Evolutionary conservation across 768 basidiomycete genomes (phyloP).

Genomic region (Kwoniella sp.): DNA sequence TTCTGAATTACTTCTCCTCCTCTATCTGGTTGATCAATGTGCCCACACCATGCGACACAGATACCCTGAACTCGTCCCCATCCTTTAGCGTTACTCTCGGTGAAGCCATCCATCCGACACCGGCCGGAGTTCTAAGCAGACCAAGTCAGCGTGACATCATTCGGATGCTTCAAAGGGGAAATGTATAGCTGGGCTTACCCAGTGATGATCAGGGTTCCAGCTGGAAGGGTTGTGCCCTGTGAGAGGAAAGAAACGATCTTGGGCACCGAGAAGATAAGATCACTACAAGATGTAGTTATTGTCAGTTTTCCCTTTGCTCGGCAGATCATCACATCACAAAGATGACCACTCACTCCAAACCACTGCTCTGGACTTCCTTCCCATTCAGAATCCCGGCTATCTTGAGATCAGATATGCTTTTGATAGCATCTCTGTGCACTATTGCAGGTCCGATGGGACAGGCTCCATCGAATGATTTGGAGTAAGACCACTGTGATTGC

Average conservation of each 20-base stretch:
- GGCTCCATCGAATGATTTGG: constrained; percentile 76
- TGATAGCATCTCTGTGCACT: constrained; percentile 66
- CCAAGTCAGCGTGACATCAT: background rate
- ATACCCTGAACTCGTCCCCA: constrained; percentile 67
- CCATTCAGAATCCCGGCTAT: constrained; percentile 72
- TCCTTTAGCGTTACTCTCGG: constrained; percentile 69
- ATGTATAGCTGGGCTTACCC: constrained; percentile 35
- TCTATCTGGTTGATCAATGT: constrained; percentile 76
- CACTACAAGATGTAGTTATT: constrained; percentile 58
- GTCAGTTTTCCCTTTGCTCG: constrained; percentile 7
- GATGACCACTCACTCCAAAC: constrained; percentile 72
- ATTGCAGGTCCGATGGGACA: constrained; percentile 78
- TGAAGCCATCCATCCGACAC: constrained; percentile 73
- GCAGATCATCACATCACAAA: too few relatives aligned
- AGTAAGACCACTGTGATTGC: constrained; percentile 83
- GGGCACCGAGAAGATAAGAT: constrained; percentile 78
- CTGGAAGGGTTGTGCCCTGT: constrained; percentile 55
- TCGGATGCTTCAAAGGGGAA: background rate
- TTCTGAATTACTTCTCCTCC: constrained; percentile 62
- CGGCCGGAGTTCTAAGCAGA: constrained; percentile 65
- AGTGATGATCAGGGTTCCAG: constrained; percentile 57
- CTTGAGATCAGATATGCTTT: constrained; percentile 67
- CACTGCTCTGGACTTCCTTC: constrained; percentile 70
- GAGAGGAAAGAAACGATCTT: constrained; percentile 62
- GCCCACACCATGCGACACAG: constrained; percentile 44